Percentiles rank a stretch among this genome's conserved stretches.
These are phyloP conservation scores for Adansonia digitata DNA, from an alignment of 345 rosid species.

Conservation along the genomic window DNA sequence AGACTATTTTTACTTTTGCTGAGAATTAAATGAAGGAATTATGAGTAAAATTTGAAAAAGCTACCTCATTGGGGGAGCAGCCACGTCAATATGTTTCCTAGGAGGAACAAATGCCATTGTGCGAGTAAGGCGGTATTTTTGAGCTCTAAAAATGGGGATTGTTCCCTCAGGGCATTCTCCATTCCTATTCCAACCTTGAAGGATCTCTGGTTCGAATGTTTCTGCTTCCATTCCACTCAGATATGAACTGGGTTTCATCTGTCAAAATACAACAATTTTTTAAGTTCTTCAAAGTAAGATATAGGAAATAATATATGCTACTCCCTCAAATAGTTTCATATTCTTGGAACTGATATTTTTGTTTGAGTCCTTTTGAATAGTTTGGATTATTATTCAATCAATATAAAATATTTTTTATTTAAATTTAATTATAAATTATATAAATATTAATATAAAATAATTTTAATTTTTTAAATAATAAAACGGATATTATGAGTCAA, in stretches of 20 bases:
- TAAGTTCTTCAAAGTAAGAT: too few relatives aligned
- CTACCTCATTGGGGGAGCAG: constrained; percentile 3
- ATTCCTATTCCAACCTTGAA: constrained; percentile 16
- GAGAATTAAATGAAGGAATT: not conserved
- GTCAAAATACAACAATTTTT: not conserved
- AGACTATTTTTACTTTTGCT: not conserved
- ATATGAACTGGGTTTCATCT: constrained; percentile 19
- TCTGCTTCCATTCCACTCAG: not conserved
- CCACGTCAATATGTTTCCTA: not conserved
- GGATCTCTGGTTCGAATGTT: not conserved
- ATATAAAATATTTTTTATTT: too few relatives aligned
- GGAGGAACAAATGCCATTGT: not conserved
- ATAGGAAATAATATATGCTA: too few relatives aligned
- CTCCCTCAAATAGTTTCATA: too few relatives aligned
- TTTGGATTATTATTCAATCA: too few relatives aligned
- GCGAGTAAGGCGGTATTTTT: not conserved
- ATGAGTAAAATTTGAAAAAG: not conserved
- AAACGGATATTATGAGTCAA: too few relatives aligned
- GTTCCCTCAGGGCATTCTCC: constrained; percentile 29
- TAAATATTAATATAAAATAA: too few relatives aligned
- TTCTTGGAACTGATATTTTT: too few relatives aligned
- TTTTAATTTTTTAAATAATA: too few relatives aligned
- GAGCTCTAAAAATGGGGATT: constrained; percentile 21
- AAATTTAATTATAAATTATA: too few relatives aligned
- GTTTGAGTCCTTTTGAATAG: too few relatives aligned